These are phyloP conservation scores for Trichophyton rubrum DNA, from an alignment of 2,329 filamentous ascomycete species.

Conservation along the genomic window DNA sequence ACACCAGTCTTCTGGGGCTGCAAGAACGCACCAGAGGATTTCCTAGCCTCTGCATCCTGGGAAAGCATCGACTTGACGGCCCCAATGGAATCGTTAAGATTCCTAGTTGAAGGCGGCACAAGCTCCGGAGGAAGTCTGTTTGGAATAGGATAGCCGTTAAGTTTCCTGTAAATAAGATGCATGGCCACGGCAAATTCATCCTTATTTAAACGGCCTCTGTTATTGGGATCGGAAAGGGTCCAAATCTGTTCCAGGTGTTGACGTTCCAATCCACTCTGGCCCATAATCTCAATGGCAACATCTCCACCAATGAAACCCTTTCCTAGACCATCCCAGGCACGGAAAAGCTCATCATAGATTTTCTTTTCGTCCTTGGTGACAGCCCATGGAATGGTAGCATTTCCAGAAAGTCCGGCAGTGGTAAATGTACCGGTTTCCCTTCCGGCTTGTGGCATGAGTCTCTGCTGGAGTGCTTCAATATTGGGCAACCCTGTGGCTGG, in stretches of 20 bases:
- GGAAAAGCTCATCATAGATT: slow-evolving; percentile 88
- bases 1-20: slow-evolving; percentile 96
- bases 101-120: slow-evolving; percentile 84
- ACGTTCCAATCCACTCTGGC: slow-evolving; percentile 87
- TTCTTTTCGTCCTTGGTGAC: slow-evolving; percentile 98
- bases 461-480: slow-evolving; percentile 79
- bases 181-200: slow-evolving; percentile 98
- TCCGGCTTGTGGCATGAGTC: slow-evolving; percentile 95
- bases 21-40: slow-evolving; percentile 76
- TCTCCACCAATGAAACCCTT: slow-evolving; percentile 88
- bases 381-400: slow-evolving; percentile 93
- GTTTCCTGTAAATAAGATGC: slow-evolving; percentile 95
- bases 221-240: slow-evolving; percentile 87
- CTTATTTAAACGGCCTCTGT: slow-evolving; percentile 85
- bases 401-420: slow-evolving; percentile 75
- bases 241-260: slow-evolving; percentile 82
- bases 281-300: slow-evolving; percentile 92
- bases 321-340: slow-evolving; percentile 86
- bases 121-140: slow-evolving; percentile 80
- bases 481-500: slow-evolving; percentile 82
- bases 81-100: slow-evolving; percentile 84
- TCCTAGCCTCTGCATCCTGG: slow-evolving; percentile 78
- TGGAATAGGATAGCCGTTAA: slow-evolving; percentile 90
- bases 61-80: slow-evolving; percentile 82
- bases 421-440: slow-evolving; percentile 69